These are phyloP conservation scores for Verbena officinalis DNA, from an alignment of 257 asterid genomes.

Conservation along the genomic window DNA sequence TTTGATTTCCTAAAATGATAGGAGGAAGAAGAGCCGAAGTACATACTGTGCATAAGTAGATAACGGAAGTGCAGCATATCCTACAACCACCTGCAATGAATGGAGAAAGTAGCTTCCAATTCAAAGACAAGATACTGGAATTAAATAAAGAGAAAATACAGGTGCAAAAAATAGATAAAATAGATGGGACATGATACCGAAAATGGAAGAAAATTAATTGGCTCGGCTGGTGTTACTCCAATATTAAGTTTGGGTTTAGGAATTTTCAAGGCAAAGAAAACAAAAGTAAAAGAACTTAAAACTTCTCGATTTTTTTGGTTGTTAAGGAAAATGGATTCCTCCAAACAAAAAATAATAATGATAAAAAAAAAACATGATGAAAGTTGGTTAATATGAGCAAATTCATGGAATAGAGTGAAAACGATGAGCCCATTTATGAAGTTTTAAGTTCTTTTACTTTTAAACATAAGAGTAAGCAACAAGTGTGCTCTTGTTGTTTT, in stretches of 20 bases:
- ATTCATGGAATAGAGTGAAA: too few species aligned
- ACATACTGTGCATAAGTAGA: constrained; percentile 92
- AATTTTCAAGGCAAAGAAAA: not conserved
- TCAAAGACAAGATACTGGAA: constrained; percentile 21
- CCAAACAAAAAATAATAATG: too few species aligned
- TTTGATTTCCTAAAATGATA: constrained; percentile 17
- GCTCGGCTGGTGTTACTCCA: constrained; percentile 22
- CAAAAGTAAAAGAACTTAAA: not conserved
- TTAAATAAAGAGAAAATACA: constrained; percentile 21
- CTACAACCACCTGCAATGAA: constrained; percentile 82
- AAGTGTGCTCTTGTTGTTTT: too few species aligned
- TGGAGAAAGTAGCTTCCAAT: constrained; percentile 31
- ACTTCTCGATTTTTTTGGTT: too few species aligned
- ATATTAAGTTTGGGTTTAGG: too few species aligned
- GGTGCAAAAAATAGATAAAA: constrained; percentile 4
- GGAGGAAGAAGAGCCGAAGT: constrained; percentile 24
- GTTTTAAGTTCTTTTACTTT: too few species aligned
- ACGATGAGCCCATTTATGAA: too few species aligned
- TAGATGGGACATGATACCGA: constrained; percentile 7
- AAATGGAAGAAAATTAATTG: constrained; percentile 26
- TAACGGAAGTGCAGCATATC: constrained; percentile 91
- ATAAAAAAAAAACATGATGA: too few species aligned
- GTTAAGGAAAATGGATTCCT: too few species aligned
- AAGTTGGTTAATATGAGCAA: too few species aligned
- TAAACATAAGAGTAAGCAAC: too few species aligned